Percentiles rank a stretch among this genome's conserved stretches.
These are phyloP conservation scores for Didymella glomerata DNA, from an alignment of 2,329 filamentous ascomycete genomes.

Conservation along the genomic window DNA sequence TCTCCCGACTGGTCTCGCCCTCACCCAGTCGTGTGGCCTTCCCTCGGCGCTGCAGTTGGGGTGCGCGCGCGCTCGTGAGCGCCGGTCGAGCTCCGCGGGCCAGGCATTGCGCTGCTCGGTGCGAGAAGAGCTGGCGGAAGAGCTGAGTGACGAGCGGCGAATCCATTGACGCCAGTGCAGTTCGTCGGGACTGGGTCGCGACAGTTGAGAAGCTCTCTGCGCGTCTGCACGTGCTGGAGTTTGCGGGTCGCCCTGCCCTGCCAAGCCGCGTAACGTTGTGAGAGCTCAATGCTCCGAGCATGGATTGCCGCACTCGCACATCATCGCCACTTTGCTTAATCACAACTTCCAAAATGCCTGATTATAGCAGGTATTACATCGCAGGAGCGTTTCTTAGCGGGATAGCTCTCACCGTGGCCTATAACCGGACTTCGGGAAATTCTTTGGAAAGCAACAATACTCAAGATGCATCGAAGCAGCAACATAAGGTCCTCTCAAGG, in stretches of 20 bases:
- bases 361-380: constrained; percentile 64
- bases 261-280: constrained; percentile 38
- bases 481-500: constrained; percentile 30
- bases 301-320: constrained; percentile 26
- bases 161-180: constrained; percentile 70
- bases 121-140: constrained; percentile 85
- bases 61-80: constrained; percentile 50
- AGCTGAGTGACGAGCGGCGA: constrained; percentile 78
- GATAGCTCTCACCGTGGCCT: constrained; percentile 67
- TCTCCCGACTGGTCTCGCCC: constrained; percentile 63
- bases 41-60: constrained; percentile 41
- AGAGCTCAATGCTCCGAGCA: constrained; percentile 30
- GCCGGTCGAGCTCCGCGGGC: constrained; percentile 57
- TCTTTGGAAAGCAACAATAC: constrained; percentile 30
- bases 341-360: constrained; percentile 40
- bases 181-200: constrained; percentile 22
- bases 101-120: constrained; percentile 64
- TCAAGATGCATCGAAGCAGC: constrained; percentile 32
- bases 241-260: constrained; percentile 30
- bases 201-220: constrained; percentile 27
- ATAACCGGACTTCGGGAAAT: constrained; percentile 20
- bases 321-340: constrained; percentile 19
- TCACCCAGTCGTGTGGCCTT: constrained; percentile 41
- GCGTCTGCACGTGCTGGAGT: constrained; percentile 38
- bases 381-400: constrained; percentile 79